Conservation (phyloP, 129 eudicot species). For the Flaveria bidentis region DNA sequence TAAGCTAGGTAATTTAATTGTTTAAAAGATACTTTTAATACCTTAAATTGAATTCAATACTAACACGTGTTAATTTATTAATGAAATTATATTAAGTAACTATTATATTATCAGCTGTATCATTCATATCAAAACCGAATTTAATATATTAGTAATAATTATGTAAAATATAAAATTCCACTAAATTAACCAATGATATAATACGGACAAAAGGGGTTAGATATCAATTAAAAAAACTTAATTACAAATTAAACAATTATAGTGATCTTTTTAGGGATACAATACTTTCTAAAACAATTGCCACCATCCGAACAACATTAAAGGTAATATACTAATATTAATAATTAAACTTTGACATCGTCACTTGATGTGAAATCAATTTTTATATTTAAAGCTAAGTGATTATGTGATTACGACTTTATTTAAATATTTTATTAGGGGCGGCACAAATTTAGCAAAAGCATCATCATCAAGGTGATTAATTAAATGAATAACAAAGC, state of each 20-base stretch:
- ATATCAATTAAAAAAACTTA: not conserved
- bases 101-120: too few relatives aligned
- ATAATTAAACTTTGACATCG: conserved; percentile 15
- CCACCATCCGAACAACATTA: not conserved
- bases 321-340: not conserved
- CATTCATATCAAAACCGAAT: too few relatives aligned
- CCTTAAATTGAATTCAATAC: too few relatives aligned
- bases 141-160: too few relatives aligned
- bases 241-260: not conserved
- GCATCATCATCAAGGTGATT: conserved; percentile 19
- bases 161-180: too few relatives aligned
- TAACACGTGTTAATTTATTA: too few relatives aligned
- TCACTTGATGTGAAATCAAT: conserved; percentile 21
- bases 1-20: too few relatives aligned
- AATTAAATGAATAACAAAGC: not conserved
- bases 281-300: not conserved
- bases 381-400: conserved; percentile 11
- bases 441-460: conserved; percentile 33
- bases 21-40: too few relatives aligned
- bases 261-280: not conserved
- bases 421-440: conserved; percentile 19
- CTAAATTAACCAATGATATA: too few relatives aligned
- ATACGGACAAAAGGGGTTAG: too few relatives aligned
- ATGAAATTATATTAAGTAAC: too few relatives aligned
- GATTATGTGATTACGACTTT: conserved; percentile 22